Conservation (phyloP, 2,329 filamentous ascomycete species). For the Alternaria viburni region DNA sequence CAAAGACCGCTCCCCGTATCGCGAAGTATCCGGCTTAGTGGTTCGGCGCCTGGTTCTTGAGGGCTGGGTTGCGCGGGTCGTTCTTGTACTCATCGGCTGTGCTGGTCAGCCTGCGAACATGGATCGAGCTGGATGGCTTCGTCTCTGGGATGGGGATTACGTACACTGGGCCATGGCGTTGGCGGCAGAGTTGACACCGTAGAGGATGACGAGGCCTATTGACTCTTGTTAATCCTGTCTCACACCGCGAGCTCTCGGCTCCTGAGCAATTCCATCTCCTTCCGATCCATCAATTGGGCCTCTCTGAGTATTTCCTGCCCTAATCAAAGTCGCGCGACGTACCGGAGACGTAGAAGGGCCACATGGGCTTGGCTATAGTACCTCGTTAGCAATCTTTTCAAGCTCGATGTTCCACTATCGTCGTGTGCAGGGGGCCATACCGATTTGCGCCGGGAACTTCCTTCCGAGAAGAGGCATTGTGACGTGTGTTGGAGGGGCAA, state of each 20-base stretch:
- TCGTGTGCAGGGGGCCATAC: slow-evolving; percentile 46
- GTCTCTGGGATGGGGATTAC: slow-evolving; percentile 41
- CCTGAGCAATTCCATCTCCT: slow-evolving; percentile 8
- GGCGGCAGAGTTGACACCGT: slow-evolving; percentile 87
- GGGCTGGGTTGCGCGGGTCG: slow-evolving; percentile 82
- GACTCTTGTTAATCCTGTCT: slow-evolving; percentile 23
- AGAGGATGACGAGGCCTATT: slow-evolving; percentile 81
- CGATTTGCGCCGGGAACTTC: slow-evolving; percentile 59
- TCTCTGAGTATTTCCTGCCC: not conserved
- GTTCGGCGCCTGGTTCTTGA: slow-evolving; percentile 41
- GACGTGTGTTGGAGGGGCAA: slow-evolving; percentile 38
- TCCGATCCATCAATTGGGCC: slow-evolving; percentile 9
- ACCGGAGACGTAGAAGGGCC: slow-evolving; percentile 95
- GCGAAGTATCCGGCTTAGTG: slow-evolving; percentile 34
- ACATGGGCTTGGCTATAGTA: slow-evolving; percentile 80
- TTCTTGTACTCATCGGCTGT: slow-evolving; percentile 94
- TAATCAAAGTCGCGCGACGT: slow-evolving; percentile 55
- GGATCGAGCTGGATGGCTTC: not conserved
- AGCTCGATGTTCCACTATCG: slow-evolving; percentile 2
- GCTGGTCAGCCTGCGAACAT: slow-evolving; percentile 25
- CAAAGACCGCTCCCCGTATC: slow-evolving; percentile 19
- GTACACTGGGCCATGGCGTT: slow-evolving; percentile 79
- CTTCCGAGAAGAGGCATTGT: slow-evolving; percentile 57
- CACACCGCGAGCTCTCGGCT: not conserved
- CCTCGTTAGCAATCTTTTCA: slow-evolving; percentile 37